Evolutionary conservation across 495 filamentous ascomycete species (phyloP), one percentile per base, ranked within the genome.

Genomic region (Entonaema liquescens): DNA sequence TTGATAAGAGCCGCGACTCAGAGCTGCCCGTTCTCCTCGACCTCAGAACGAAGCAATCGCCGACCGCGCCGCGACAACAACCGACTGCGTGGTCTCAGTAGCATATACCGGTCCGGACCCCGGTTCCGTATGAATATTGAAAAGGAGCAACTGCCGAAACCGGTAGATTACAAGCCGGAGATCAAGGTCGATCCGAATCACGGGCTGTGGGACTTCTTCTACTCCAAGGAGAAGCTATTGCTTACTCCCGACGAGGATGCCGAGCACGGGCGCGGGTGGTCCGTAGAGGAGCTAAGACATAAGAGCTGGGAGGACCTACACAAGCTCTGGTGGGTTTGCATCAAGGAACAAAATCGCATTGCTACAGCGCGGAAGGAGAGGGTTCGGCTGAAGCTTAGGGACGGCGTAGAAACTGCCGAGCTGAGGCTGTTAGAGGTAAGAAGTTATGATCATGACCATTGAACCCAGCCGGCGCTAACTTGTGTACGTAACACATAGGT

Each of bases 241-340:
- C 83, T 81, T 52, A 87, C 86, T 11, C 94, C 94, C 2, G 84
- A 87, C 17, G 89, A 93, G 69, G 88, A 90, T 49, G 57, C 74
- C 15, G 81, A 87, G 36, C 89, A 93, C 78, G 95, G 95, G 31
- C 89, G 95, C 52, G 78, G 86, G 28, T 99, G 96, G 96, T 86
- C 84, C 29, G 89, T 90, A n/a, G 89, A 92, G 81, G 96, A 99
- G 80, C 86, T 99, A 58, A 87, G 94, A 38, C 80, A 85, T 53
- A 97, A 97, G 81, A 91, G 89, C 62, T 99, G 93, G 93, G 93
- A 98, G 47, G 95, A 98, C 79, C 82, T 99, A 53, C 94, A 98
- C 76, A 80, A 80, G 58, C 85, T 99, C 65, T 99, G 95, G 95
- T 98, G 93, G 92, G 89, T 93, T 31, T 99, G 96, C 78, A 84